Evolutionary conservation across 1,284 basidiomycete genomes (phyloP).

Genomic region (Heterobasidion irregulare): DNA sequence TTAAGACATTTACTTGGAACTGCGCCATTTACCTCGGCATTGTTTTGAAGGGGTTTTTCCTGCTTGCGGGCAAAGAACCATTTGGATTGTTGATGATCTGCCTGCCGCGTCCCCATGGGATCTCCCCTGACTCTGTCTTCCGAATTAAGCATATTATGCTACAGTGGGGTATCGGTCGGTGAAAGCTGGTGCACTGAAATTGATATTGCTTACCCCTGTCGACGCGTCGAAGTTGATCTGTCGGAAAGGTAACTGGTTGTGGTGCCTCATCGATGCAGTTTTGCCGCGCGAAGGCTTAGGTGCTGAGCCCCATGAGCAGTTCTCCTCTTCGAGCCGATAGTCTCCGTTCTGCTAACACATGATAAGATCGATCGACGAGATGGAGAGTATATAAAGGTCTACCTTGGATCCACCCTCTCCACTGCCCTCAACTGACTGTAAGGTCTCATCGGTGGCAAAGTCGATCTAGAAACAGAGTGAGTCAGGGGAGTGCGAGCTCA

Average conservation of each 20-base stretch:
- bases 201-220: neutral
- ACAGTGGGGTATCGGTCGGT: neutral
- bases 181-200: neutral
- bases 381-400: neutral
- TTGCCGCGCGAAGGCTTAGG: neutral
- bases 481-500: neutral
- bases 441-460: neutral
- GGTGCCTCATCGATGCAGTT: neutral
- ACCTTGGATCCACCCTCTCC: conserved; percentile 5
- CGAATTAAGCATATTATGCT: conserved; percentile 25
- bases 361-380: neutral
- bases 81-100: neutral
- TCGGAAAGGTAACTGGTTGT: neutral
- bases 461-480: neutral
- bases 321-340: conserved; percentile 15
- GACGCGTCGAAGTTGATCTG: neutral
- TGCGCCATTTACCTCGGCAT: conserved; percentile 4
- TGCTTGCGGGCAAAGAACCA: neutral
- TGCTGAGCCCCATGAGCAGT: conserved; percentile 15
- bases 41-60: neutral
- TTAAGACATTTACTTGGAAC: neutral
- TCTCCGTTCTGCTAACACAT: neutral
- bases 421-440: neutral
- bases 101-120: neutral
- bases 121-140: conserved; percentile 23